Evolutionary conservation across 257 asterid genomes (phyloP).

Genomic region (Petrea volubilis): DNA sequence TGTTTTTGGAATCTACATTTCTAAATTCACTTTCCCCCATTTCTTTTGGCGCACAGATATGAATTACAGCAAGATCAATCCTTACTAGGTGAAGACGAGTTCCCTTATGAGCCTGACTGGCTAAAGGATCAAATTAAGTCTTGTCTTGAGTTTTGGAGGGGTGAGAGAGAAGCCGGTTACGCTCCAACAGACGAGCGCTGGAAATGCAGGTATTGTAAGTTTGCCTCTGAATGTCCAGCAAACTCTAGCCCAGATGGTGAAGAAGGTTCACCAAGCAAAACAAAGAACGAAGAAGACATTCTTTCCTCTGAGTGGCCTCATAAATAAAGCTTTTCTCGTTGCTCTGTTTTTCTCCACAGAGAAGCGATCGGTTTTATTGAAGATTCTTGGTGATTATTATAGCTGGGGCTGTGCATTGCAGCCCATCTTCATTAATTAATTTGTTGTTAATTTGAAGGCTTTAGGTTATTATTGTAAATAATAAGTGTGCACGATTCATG

Average conservation of each 20-base stretch:
- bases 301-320: conserved; percentile 24
- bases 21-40: not conserved
- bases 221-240: conserved; percentile 56
- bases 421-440: not conserved
- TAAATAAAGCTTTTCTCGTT: not conserved
- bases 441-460: not conserved
- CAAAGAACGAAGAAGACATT: conserved; percentile 25
- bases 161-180: conserved; percentile 67
- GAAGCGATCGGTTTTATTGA: not conserved
- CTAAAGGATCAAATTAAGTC: conserved; percentile 59
- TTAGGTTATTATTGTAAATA: not conserved
- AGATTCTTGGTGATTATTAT: not conserved
- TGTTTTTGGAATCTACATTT: not conserved
- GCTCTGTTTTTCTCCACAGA: not conserved
- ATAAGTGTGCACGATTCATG: not conserved
- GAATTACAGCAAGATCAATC: conserved; percentile 85
- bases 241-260: conserved; percentile 21
- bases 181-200: conserved; percentile 76
- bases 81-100: conserved; percentile 71
- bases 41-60: conserved; percentile 42
- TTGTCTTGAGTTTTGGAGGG: conserved; percentile 76
- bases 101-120: conserved; percentile 59
- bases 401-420: not conserved
- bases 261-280: conserved; percentile 35
- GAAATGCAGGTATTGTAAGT: conserved; percentile 81